These are phyloP conservation scores for Hondaea fermentalgiana DNA, from an alignment of 108 stramenopile genomes.

Conservation along the genomic window DNA sequence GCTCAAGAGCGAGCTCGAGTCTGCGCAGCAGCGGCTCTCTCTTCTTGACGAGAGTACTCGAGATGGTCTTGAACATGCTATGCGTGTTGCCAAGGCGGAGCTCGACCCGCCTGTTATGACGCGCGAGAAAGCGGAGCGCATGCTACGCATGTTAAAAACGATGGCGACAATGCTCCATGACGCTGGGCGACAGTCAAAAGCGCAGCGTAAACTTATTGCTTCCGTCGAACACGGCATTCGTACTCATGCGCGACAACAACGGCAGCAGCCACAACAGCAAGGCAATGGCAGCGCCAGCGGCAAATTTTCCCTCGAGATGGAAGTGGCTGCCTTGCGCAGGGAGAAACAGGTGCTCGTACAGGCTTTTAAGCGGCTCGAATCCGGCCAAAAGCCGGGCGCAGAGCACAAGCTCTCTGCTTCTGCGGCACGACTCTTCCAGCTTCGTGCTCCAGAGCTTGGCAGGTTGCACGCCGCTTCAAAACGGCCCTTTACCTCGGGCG, in stretches of 20 bases:
- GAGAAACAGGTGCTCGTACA: neutral
- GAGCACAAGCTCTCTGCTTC: neutral
- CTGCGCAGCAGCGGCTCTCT: neutral
- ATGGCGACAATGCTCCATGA: neutral
- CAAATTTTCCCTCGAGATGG: neutral
- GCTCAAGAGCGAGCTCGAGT: neutral
- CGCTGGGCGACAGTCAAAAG: neutral
- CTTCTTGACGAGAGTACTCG: neutral
- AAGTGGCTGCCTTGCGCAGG: neutral
- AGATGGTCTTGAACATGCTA: neutral
- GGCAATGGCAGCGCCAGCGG: neutral
- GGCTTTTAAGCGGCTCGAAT: neutral
- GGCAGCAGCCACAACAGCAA: neutral
- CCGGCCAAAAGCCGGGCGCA: neutral
- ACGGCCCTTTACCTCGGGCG: too few relatives aligned
- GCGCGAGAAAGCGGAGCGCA: neutral
- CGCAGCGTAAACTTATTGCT: neutral
- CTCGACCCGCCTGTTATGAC: neutral
- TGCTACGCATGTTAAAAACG: neutral
- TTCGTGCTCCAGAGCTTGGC: neutral
- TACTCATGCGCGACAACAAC: neutral
- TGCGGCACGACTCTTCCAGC: neutral
- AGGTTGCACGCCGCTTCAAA: too few relatives aligned
- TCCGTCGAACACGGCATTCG: neutral
- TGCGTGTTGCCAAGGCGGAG: neutral